phyloP scores from a whole-genome alignment of 2,329 filamentous ascomycete genomes.

The Clarireedia homoeocarpa region DNA sequence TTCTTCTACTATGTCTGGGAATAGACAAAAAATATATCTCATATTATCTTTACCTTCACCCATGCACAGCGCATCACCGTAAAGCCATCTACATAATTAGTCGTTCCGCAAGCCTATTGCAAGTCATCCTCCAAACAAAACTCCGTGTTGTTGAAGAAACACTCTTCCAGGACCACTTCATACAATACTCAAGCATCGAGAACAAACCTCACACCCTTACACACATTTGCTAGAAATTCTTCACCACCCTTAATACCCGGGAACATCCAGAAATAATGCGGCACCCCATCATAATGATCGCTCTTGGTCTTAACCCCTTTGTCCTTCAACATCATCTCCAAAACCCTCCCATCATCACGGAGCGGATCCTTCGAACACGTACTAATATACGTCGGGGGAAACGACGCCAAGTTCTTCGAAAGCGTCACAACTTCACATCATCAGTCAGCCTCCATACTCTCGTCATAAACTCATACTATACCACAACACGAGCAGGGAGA shows the following conservation, averaged over 20 bases:
- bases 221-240: not conserved
- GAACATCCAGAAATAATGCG: slow-evolving; percentile 26
- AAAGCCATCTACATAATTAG: no score
- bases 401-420: not conserved
- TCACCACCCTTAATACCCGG: not conserved
- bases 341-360: slow-evolving; percentile 16
- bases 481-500: slow-evolving; percentile 15
- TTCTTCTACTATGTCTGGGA: no score
- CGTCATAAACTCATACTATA: not conserved
- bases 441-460: not conserved
- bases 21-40: no score
- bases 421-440: not conserved
- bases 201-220: not conserved
- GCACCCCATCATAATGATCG: slow-evolving; percentile 25
- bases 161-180: not conserved
- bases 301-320: slow-evolving; percentile 22
- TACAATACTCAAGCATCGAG: not conserved
- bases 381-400: not conserved
- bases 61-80: no score
- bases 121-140: not conserved
- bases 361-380: slow-evolving; percentile 1
- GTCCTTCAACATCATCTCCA: slow-evolving; percentile 25
- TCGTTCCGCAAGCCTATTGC: no score
- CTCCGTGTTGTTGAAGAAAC: not conserved
- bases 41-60: no score